Evolutionary conservation across 257 asterid species (phyloP).

Genomic region (Solanum clarkiae): DNA sequence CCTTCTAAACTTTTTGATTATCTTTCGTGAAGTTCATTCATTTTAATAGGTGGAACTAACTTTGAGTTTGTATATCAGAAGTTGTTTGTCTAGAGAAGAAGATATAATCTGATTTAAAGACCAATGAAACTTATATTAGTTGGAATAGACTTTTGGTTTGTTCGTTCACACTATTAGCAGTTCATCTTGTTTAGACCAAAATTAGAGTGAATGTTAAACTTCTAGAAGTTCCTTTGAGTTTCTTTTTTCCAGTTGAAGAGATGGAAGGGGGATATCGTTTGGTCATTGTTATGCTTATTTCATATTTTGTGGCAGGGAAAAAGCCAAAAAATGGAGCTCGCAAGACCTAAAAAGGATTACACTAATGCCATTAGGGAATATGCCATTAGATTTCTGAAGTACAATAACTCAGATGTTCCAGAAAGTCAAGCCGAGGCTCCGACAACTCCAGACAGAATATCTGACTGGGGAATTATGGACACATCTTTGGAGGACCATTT

Average conservation of each 20-base stretch:
- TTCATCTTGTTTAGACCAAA: neutral
- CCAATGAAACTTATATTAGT: neutral
- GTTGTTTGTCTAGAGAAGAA: neutral
- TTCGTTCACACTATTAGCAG: neutral
- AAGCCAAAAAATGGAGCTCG: slow-evolving; percentile 34
- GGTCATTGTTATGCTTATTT: neutral
- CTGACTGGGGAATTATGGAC: slow-evolving; percentile 40
- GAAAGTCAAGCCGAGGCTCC: slow-evolving; percentile 44
- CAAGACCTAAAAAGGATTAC: slow-evolving; percentile 23
- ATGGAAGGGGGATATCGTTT: neutral
- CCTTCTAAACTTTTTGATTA: neutral
- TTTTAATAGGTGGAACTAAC: neutral
- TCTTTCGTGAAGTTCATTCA: neutral
- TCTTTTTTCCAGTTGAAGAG: neutral
- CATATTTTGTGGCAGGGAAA: slow-evolving; percentile 34
- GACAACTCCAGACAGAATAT: slow-evolving; percentile 39
- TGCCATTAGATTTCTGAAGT: slow-evolving; percentile 54
- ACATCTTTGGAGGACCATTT: slow-evolving; percentile 49
- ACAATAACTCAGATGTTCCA: slow-evolving; percentile 18
- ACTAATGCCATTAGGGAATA: slow-evolving; percentile 45
- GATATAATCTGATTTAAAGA: neutral
- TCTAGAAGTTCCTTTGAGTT: neutral
- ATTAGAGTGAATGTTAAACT: neutral
- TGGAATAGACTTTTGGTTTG: neutral
- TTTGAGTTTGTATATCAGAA: neutral